A percentile compares a stretch with the other conserved stretches of the same genome.
These are phyloP conservation scores for Sphagnum contortum DNA, from an alignment of 225 moss, liverwort and hornwort genomes.

Conservation along the genomic window DNA sequence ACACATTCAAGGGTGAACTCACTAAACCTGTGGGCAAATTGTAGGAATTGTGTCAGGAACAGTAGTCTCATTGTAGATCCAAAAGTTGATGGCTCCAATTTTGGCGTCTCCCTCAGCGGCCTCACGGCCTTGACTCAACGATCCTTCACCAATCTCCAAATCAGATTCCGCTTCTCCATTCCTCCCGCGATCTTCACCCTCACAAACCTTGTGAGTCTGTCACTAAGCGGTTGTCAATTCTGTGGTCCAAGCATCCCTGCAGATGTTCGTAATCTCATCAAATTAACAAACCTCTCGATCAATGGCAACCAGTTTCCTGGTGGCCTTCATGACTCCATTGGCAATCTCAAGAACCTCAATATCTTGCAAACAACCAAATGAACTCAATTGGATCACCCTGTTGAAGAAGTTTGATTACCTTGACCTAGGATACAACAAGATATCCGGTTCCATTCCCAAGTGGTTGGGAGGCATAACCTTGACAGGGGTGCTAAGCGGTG, in stretches of 20 bases:
- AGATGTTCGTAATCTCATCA: background rate
- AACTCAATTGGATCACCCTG: background rate
- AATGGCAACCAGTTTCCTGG: background rate
- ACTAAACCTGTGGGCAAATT: background rate
- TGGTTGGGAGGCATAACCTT: background rate
- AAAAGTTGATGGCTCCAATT: too few species aligned
- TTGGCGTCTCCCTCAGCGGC: background rate
- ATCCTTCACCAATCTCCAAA: background rate
- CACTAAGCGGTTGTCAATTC: background rate
- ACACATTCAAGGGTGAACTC: background rate
- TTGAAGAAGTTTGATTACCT: background rate
- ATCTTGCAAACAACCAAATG: background rate
- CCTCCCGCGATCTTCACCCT: conserved; percentile 2
- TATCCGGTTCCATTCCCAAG: conserved; percentile 1
- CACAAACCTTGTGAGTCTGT: background rate
- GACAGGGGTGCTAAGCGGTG: conserved; percentile 3
- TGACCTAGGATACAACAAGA: background rate
- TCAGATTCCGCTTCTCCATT: background rate
- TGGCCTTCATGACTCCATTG: background rate
- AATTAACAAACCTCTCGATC: background rate
- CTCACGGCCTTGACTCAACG: background rate
- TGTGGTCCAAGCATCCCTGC: too few species aligned
- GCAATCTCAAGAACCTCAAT: background rate
- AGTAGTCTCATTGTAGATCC: background rate
- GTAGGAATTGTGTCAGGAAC: too few species aligned